Base-by-base conservation (phyloP, 768 basidiomycete species). In the Trametes elegans region DNA sequence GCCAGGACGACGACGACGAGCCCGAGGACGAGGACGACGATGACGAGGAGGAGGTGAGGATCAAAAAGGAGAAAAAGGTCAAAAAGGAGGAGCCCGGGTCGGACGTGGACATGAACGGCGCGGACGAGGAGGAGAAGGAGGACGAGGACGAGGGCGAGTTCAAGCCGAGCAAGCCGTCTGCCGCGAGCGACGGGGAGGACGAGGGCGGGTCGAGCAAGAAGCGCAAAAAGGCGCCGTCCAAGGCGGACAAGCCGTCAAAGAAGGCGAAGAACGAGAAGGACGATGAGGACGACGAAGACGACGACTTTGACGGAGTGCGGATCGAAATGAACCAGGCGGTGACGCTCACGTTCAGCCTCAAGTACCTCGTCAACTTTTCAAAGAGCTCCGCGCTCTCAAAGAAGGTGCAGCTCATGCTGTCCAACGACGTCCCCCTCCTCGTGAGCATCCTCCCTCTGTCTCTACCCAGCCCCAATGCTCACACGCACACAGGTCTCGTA, bases 301-400 rank as follows among this genome's bases (percentile, higher is more conserved):
- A 76, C 13, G 67, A 67, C 0, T 73, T 74, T 11, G 82, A 78
- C 41, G 78, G 75, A n/a, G 87, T 96, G 43, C 70, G 74, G 58
- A 88, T 97, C 67, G 83, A 90, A 71, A 88, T 97, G 81, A 91
- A 93, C 66, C 86, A 89, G 68, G 84, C 90, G 59, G 96, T 99
- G 58, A 82, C 85, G 38, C 78, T 98, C 44, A 98, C 94, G 1
- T 98, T 98, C 77, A 93, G 91, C 28, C 77, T 98, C 64, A 98
- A 98, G 72, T 99, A 98, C 73, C 85, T 98, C 26, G 87, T 90
- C 70, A 98, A 97, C 75, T 98, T 99, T 66, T 84, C 93, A 48
- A 98, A 97, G 79, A 91, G 89, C 59, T 75, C 88, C 1, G 78
- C 85, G 27, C 74, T 99, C 34, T 80, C 84, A 13, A 77, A 75